These are phyloP conservation scores for Eutrema japonicum DNA, from an alignment of 345 rosid species.

Conservation along the genomic window DNA sequence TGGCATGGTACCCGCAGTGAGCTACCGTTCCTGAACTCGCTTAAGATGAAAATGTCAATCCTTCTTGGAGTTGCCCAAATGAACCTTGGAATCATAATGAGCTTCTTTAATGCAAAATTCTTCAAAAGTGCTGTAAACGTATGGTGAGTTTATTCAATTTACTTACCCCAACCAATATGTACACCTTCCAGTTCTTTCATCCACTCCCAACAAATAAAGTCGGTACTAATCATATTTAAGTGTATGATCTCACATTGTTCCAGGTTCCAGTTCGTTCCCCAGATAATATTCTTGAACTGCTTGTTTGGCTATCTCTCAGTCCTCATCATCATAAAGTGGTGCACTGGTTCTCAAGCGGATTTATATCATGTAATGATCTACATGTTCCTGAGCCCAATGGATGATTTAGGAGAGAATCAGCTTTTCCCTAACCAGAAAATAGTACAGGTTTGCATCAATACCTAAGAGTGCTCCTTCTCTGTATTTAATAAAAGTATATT, in stretches of 20 bases:
- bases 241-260: slow-evolving; percentile 34
- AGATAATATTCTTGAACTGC: slow-evolving; percentile 85
- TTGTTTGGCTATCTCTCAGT: slow-evolving; percentile 90
- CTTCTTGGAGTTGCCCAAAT: slow-evolving; percentile 95
- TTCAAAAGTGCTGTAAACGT: slow-evolving; percentile 62
- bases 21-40: slow-evolving; percentile 88
- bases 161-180: neutral
- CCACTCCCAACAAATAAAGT: slow-evolving; percentile 21
- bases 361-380: slow-evolving; percentile 88
- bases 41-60: slow-evolving; percentile 99
- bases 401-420: slow-evolving; percentile 87
- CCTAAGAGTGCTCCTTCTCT: slow-evolving; percentile 9
- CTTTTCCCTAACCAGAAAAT: slow-evolving; percentile 78
- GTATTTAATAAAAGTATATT: neutral
- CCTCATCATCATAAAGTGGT: slow-evolving; percentile 87
- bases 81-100: slow-evolving; percentile 95
- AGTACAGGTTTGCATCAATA: slow-evolving; percentile 61
- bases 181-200: slow-evolving; percentile 11
- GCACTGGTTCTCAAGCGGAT: slow-evolving; percentile 93
- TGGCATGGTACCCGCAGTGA: slow-evolving; percentile 96
- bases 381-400: slow-evolving; percentile 97
- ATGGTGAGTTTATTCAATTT: slow-evolving; percentile 55
- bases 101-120: slow-evolving; percentile 86
- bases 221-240: neutral
- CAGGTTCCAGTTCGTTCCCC: slow-evolving; percentile 99